phyloP scores from a whole-genome alignment of 2,329 filamentous ascomycete species.

The Pseudopithomyces maydicus region DNA sequence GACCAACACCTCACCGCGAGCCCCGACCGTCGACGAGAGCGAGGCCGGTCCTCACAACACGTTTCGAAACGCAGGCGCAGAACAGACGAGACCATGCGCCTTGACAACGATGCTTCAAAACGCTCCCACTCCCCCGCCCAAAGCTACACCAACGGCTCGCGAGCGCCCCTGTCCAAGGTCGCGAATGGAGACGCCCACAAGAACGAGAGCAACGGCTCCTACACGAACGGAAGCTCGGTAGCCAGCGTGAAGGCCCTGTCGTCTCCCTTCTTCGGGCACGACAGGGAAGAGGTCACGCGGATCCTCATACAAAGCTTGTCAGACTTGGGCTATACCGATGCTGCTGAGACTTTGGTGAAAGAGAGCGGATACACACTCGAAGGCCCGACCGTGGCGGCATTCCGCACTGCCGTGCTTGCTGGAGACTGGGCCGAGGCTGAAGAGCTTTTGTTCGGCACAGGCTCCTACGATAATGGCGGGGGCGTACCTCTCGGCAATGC shows the following conservation, averaged over 20 bases:
- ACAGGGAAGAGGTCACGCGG: slow-evolving; percentile 89
- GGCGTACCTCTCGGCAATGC: slow-evolving; percentile 43
- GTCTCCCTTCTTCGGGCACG: slow-evolving; percentile 76
- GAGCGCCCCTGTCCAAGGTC: slow-evolving; percentile 43
- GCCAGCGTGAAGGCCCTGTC: slow-evolving; percentile 35
- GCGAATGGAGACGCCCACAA: slow-evolving; percentile 48
- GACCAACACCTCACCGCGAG: slow-evolving; percentile 15
- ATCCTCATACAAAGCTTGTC: slow-evolving; percentile 89
- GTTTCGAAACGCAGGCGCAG: slow-evolving; percentile 50
- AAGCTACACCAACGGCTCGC: slow-evolving; percentile 46
- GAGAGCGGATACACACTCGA: slow-evolving; percentile 91
- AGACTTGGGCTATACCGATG: slow-evolving; percentile 82
- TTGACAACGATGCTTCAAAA: slow-evolving; percentile 50
- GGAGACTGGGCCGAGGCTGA: slow-evolving; percentile 90
- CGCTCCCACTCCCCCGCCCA: slow-evolving; percentile 42
- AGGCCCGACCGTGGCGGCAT: slow-evolving; percentile 82
- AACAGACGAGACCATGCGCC: slow-evolving; percentile 49
- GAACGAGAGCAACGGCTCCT: slow-evolving; percentile 51
- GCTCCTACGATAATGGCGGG: slow-evolving; percentile 51
- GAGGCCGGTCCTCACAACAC: slow-evolving; percentile 42
- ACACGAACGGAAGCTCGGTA: slow-evolving; percentile 47
- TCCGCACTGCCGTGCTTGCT: slow-evolving; percentile 77
- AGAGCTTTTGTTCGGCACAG: slow-evolving; percentile 68
- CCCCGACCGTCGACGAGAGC: slow-evolving; percentile 17
- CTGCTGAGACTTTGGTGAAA: slow-evolving; percentile 74